Evolutionary conservation across 73 alveolate species (phyloP), one percentile per base, ranked within the genome.

Genomic region (Paramecium bursaria): DNA sequence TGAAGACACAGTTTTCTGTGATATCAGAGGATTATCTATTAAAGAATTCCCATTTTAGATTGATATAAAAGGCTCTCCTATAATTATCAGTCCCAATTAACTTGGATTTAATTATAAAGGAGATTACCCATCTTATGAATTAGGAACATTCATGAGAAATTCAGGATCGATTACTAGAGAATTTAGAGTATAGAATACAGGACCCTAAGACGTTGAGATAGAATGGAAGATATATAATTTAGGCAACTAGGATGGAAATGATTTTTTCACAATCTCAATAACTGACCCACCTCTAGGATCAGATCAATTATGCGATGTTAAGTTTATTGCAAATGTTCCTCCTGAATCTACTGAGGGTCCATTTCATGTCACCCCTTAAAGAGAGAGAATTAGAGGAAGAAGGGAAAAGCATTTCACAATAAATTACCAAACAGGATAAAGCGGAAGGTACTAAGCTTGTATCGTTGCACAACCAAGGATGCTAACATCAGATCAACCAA

Each of bases 61-160:
- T 0, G 89, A 79, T 1, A 73, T 79, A 0, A 79, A 79, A 54
- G 89, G 89, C 0, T 77, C 93, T 46, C 97, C 97, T 0, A 85
- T 92, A 1, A 86, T 92, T 2, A 75, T 92, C 46, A 93, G 95
- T 39, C 90, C 90, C 4, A 74, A 76, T 48, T 77, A 92, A 74
- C 90, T 92, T 2, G 97, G 97, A 17, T 73, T 92, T n/a, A 92
- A 90, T 60, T 92, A 92, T 57, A 85, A 77, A 54, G 88, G 94
- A 4, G 52, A 50, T 19, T 94, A 91, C 6, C 97, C 97, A 23
- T 85, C 94, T 0, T 86, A 90, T 53, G 94, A 91, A 26, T 86
- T 92, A 75, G 95, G 95, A 6, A 85, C 94, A 1, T 51, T 77
- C 22, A 91, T 90, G 75, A 74, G 90, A 26, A 87, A 92, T 26